A percentile compares a stretch with the other conserved stretches of the same genome.
Evolutionary conservation across 1,284 basidiomycete genomes (phyloP).

Genomic region (Porodaedalea pini): DNA sequence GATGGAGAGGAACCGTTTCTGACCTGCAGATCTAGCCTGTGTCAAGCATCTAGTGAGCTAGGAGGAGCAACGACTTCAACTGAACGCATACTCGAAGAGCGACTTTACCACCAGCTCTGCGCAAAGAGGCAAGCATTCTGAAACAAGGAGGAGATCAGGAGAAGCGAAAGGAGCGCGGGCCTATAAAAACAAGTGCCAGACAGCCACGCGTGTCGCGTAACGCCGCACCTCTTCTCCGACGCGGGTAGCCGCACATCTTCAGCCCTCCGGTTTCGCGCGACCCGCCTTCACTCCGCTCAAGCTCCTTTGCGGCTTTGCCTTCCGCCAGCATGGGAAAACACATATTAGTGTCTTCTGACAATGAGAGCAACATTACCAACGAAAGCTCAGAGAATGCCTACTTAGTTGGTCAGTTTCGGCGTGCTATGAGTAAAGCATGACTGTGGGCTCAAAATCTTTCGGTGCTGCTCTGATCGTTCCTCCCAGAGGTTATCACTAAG

Average conservation of each 20-base stretch:
- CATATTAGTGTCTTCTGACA: background rate
- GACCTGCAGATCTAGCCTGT: slow-evolving; percentile 67
- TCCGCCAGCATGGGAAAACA: slow-evolving; percentile 10
- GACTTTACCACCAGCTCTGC: slow-evolving; percentile 60
- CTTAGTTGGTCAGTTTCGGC: slow-evolving; percentile 14
- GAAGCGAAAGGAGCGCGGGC: slow-evolving; percentile 1
- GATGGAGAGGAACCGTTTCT: slow-evolving; percentile 93
- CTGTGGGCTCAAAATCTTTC: background rate
- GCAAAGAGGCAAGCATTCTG: slow-evolving; percentile 58
- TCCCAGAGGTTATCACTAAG: slow-evolving; percentile 49
- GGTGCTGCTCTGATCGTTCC: slow-evolving; percentile 2
- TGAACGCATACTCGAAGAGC: slow-evolving; percentile 3
- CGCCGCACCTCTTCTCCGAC: background rate
- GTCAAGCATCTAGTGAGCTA: background rate
- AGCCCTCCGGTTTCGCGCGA: background rate
- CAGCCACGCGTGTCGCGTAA: background rate
- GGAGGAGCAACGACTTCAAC: background rate
- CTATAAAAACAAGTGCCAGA: slow-evolving; percentile 8
- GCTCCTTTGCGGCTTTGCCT: slow-evolving; percentile 6
- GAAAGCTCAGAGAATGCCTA: background rate
- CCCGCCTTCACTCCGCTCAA: slow-evolving; percentile 8
- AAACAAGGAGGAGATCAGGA: slow-evolving; percentile 3
- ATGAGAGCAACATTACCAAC: background rate
- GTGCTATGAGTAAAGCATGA: too few species aligned
- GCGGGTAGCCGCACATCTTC: background rate